Evolutionary conservation across 352 stramenopile species (phyloP), one percentile per base, ranked within the genome.

Genomic region (Aphanomyces astaci): DNA sequence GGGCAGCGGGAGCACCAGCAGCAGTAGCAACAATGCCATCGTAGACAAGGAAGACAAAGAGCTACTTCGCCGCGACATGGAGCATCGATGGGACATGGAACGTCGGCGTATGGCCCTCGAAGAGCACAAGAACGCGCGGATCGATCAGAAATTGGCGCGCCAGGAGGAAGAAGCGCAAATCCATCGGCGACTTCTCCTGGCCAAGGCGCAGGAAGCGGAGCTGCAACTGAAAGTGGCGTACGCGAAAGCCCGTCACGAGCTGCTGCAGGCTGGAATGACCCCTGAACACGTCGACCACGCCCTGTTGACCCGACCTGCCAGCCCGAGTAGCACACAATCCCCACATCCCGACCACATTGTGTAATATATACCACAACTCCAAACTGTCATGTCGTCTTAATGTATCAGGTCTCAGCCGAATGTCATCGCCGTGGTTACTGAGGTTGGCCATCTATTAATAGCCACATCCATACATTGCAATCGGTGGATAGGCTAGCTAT

Each of bases 31-130:
- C 7, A 15, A 15, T 7, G 36, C 7, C 15, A 43, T 22, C 10
- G 11, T 36, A 4, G 51, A 59, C 15, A 59, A 59, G 30, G 51
- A 59, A 13, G 51, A 59, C 13, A 32, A 39, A 19, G 51, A 59
- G 51, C 30, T 59, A 7, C 25, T 22, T 40, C 51, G 51, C 2
- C 51, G 51, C n/a, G 51, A 59, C 30, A 59, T 59, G 51, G 51
- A 59, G 24, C 51, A 59, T 28, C 51, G 51, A 59, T 59, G 51
- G 51, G 51, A 59, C 51, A 59, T 59, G 51, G 51, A 59, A 59
- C 51, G 51, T n/a, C 51, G 51, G 22, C 51, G 51, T 13, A 59
- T 59, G 51, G 51, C 51, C 0, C n/a, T 59, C 1, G 51, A 59
- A n/a, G 51, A 59, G 30, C 51, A 59, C 11, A 59, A 59, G 27